Evolutionary conservation across 768 basidiomycete species (phyloP).

Genomic region (Kwoniella sp.): DNA sequence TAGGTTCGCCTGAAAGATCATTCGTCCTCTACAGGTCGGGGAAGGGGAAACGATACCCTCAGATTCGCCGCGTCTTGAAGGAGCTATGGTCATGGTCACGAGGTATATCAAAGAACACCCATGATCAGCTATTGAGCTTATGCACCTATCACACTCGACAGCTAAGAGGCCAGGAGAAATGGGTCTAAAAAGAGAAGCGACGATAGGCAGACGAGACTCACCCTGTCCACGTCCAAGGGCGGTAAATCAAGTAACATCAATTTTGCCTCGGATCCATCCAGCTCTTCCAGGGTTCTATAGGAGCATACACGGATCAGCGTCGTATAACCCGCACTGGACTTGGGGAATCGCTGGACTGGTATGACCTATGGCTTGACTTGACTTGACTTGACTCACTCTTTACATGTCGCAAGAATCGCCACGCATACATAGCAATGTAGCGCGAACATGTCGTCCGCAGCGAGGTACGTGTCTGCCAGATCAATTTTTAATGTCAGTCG

Average conservation of each 20-base stretch:
- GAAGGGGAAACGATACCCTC: slow-evolving; percentile 40
- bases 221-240: slow-evolving; percentile 48
- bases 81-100: slow-evolving; percentile 23
- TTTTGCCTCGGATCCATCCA: slow-evolving; percentile 49
- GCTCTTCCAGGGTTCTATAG: slow-evolving; percentile 46
- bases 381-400: slow-evolving; percentile 47
- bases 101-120: background rate
- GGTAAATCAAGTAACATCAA: slow-evolving; percentile 50
- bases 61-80: slow-evolving; percentile 50
- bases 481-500: background rate
- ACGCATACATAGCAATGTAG: slow-evolving; percentile 53
- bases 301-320: no score
- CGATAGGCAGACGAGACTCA: slow-evolving; percentile 25
- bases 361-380: no score
- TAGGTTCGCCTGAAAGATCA: background rate
- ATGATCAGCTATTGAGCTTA: background rate
- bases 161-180: no score
- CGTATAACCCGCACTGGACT: no score
- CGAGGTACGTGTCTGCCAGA: slow-evolving; percentile 44
- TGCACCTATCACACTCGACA: background rate
- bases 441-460: slow-evolving; percentile 50
- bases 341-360: no score
- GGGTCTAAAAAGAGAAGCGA: no score
- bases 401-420: slow-evolving; percentile 44
- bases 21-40: slow-evolving; percentile 38